phyloP scores from a whole-genome alignment of 2,329 filamentous ascomycete species.

The Celoporthe dispersa region DNA sequence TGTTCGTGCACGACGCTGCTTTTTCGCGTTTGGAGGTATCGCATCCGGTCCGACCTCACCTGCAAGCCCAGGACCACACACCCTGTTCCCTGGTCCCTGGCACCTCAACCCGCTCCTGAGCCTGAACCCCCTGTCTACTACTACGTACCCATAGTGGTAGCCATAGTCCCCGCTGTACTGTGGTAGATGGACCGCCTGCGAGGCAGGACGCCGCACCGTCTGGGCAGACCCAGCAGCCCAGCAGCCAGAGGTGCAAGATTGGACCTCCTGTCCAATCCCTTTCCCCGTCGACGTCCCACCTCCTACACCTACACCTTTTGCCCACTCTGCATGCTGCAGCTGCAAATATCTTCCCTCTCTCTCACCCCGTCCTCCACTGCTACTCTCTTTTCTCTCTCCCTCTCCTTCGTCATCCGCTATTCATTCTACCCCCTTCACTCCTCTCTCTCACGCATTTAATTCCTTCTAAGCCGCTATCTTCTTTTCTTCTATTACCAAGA shows the following conservation, averaged over 20 bases:
- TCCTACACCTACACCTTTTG: slow-evolving; percentile 52
- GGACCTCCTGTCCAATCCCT: slow-evolving; percentile 28
- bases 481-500: slow-evolving; percentile 38
- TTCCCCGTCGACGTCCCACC: slow-evolving; percentile 28
- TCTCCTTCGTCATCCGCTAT: slow-evolving; percentile 49
- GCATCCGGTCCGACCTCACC: background rate
- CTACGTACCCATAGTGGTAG: slow-evolving; percentile 14
- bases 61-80: slow-evolving; percentile 19
- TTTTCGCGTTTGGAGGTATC: background rate
- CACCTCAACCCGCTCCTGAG: slow-evolving; percentile 14
- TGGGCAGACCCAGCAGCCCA: slow-evolving; percentile 5
- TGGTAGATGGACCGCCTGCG: background rate
- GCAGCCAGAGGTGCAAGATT: slow-evolving; percentile 11
- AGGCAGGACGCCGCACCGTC: slow-evolving; percentile 3
- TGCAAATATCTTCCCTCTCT: slow-evolving; percentile 45
- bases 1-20: slow-evolving; percentile 11
- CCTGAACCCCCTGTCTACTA: slow-evolving; percentile 15
- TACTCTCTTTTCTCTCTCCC: slow-evolving; percentile 36
- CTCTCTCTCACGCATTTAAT: slow-evolving; percentile 51
- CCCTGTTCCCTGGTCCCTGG: slow-evolving; percentile 28
- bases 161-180: slow-evolving; percentile 1
- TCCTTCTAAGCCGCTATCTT: slow-evolving; percentile 48
- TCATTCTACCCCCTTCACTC: slow-evolving; percentile 45
- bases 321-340: slow-evolving; percentile 58
- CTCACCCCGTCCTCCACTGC: background rate